Evolutionary conservation across 2,329 filamentous ascomycete species (phyloP).

Genomic region (Lasiodiplodia gonubiensis): DNA sequence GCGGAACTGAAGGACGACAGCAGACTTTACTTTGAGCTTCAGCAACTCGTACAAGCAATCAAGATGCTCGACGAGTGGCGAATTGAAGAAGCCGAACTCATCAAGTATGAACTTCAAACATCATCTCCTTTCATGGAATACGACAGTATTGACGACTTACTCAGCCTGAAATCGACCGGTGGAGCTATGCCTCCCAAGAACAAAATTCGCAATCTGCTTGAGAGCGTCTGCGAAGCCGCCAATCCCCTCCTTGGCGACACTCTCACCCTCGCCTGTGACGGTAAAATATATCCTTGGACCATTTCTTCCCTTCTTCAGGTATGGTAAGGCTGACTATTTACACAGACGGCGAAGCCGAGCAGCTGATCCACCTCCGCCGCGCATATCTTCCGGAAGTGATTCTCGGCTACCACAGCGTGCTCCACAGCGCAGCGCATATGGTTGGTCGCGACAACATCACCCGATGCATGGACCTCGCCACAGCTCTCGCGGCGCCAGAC

Average conservation of each 20-base stretch:
- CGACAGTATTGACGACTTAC: slow-evolving; percentile 2
- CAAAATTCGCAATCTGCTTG: slow-evolving; percentile 47
- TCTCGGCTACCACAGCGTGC: slow-evolving; percentile 79
- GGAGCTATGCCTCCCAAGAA: slow-evolving; percentile 36
- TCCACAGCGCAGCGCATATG: slow-evolving; percentile 78
- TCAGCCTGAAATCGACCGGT: slow-evolving; percentile 23
- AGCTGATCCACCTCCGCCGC: slow-evolving; percentile 70
- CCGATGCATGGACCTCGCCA: slow-evolving; percentile 85
- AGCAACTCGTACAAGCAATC: slow-evolving; percentile 51
- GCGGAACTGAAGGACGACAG: slow-evolving; percentile 31
- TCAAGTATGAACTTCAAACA: slow-evolving; percentile 34
- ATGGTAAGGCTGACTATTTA: background rate
- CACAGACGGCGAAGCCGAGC: slow-evolving; percentile 61
- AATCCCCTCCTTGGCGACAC: slow-evolving; percentile 44
- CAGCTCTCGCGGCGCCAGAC: slow-evolving; percentile 64
- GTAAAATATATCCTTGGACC: slow-evolving; percentile 27
- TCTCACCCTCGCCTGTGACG: slow-evolving; percentile 37
- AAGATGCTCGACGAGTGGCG: slow-evolving; percentile 52
- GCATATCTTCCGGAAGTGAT: slow-evolving; percentile 86
- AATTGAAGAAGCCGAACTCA: slow-evolving; percentile 47
- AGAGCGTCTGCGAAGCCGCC: slow-evolving; percentile 47
- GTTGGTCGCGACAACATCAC: slow-evolving; percentile 78
- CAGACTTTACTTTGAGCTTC: slow-evolving; percentile 50
- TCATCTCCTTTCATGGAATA: background rate
- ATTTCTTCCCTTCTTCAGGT: background rate